These are phyloP conservation scores for Trichophyton simii DNA, from an alignment of 2,329 filamentous ascomycete species.

Conservation along the genomic window DNA sequence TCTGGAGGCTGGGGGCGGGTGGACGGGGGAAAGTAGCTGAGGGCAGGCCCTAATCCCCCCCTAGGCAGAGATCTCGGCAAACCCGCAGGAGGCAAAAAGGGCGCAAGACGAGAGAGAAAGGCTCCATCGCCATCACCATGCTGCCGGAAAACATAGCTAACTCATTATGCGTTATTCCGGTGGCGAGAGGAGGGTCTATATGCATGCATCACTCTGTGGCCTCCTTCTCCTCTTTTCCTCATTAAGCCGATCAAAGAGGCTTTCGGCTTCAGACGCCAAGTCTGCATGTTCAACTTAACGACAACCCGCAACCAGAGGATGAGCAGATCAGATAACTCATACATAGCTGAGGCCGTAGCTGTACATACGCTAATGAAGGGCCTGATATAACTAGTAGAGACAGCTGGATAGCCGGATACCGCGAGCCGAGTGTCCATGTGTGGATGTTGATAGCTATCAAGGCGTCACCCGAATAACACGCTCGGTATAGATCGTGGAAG, in stretches of 20 bases:
- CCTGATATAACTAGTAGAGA: neutral
- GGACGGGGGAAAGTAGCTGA: neutral
- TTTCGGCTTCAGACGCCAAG: neutral
- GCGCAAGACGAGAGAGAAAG: neutral
- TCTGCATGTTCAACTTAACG: neutral
- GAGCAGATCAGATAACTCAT: no score
- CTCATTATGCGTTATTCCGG: neutral
- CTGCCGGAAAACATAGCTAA: neutral
- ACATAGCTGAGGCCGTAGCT: no score
- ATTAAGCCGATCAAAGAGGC: neutral
- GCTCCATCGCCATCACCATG: neutral
- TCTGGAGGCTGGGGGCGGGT: constrained; percentile 24
- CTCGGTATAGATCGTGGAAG: neutral
- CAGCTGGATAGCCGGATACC: neutral
- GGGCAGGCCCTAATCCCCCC: neutral
- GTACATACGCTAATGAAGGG: neutral
- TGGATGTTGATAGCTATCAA: neutral
- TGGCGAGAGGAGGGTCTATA: neutral
- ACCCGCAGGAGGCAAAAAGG: neutral
- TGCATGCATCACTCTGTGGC: neutral
- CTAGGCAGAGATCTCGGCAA: neutral
- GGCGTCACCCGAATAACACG: neutral
- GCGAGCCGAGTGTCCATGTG: neutral
- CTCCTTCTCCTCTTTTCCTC: neutral
- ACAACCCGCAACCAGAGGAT: neutral